These are phyloP conservation scores for Zangia roseola DNA, from an alignment of 768 basidiomycete genomes.

Conservation along the genomic window DNA sequence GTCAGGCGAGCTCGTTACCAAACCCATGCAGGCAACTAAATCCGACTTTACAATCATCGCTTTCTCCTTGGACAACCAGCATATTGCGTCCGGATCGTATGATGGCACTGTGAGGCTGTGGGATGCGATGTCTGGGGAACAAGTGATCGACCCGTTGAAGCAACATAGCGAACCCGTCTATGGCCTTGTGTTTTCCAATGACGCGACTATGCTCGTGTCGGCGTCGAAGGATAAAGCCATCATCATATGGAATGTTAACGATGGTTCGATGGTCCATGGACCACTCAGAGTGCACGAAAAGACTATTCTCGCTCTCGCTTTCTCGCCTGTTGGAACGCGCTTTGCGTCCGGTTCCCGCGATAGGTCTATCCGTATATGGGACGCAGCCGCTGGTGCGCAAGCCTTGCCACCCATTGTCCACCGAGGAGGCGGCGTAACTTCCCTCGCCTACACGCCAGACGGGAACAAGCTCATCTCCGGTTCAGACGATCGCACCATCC, in stretches of 20 bases:
- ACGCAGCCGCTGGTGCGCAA: conserved; percentile 18
- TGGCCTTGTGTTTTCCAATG: conserved; percentile 30
- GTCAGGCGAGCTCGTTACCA: conserved; percentile 26
- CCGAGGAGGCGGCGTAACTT: conserved; percentile 19
- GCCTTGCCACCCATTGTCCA: conserved; percentile 16
- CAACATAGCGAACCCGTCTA: conserved; percentile 23
- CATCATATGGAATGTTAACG: conserved; percentile 24
- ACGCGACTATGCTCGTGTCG: conserved; percentile 25
- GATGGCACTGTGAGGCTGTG: conserved; percentile 26
- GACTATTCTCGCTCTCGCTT: conserved; percentile 26
- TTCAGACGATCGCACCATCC: conserved; percentile 30
- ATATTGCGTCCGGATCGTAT: conserved; percentile 25
- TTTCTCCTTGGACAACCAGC: conserved; percentile 30
- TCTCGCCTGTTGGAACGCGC: conserved; percentile 25
- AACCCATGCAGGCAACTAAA: conserved; percentile 12
- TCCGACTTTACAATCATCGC: conserved; percentile 16
- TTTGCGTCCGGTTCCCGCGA: conserved; percentile 35
- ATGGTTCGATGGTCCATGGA: conserved; percentile 11
- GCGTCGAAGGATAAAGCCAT: conserved; percentile 27
- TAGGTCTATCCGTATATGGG: conserved; percentile 29
- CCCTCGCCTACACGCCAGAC: conserved; percentile 31
- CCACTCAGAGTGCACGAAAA: conserved; percentile 26
- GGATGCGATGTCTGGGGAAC: conserved; percentile 26
- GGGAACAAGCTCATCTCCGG: conserved; percentile 29
- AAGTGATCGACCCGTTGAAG: conserved; percentile 12